phyloP scores from a whole-genome alignment of 345 rosid species.

The Gossypioides kirkii region DNA sequence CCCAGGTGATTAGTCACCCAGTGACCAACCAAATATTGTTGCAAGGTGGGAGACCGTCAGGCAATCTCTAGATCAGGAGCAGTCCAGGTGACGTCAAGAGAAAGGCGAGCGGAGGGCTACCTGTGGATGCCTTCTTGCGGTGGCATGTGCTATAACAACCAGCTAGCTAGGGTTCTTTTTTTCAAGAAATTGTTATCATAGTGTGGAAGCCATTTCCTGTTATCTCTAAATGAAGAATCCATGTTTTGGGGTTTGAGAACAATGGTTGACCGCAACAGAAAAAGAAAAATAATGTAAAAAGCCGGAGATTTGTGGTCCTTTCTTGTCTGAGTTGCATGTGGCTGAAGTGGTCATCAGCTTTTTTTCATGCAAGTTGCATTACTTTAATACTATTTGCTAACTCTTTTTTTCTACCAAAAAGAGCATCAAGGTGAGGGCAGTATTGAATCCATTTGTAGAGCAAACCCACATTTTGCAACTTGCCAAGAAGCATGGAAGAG shows the following conservation, averaged over 20 bases:
- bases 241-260: not conserved
- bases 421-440: not conserved
- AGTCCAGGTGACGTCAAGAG: no score
- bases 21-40: no score
- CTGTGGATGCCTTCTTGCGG: no score
- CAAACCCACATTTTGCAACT: conserved; percentile 24
- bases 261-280: not conserved
- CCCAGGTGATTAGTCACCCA: no score
- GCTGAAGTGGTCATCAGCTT: not conserved
- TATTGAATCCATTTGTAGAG: not conserved
- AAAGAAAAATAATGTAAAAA: not conserved
- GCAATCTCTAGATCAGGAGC: no score
- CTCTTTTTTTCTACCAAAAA: not conserved
- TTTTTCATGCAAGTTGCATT: conserved; percentile 5
- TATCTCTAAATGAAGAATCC: not conserved
- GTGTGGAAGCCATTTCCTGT: not conserved
- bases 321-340: not conserved
- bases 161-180: not conserved
- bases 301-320: conserved; percentile 12
- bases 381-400: not conserved
- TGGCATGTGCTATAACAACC: not conserved
- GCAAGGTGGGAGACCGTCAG: no score
- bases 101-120: no score
- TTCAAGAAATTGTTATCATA: not conserved
- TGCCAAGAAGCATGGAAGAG: conserved; percentile 33